Percentiles rank a stretch among this genome's conserved stretches.
These are phyloP conservation scores for Tetracentron sinense DNA, from an alignment of 164 flowering plant genomes.

Conservation along the genomic window DNA sequence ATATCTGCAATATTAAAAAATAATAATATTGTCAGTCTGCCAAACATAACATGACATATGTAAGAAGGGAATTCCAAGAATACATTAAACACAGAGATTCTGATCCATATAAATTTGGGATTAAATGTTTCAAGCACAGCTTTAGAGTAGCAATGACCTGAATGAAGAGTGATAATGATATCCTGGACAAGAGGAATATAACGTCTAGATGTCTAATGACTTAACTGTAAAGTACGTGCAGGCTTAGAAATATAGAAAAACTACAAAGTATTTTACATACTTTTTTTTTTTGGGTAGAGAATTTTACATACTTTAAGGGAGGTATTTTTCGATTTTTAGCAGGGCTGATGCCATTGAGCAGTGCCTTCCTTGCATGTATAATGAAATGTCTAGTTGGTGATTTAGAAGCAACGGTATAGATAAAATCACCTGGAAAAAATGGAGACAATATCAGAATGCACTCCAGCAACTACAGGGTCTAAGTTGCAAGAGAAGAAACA, in stretches of 20 bases:
- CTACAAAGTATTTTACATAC: constrained; percentile 35
- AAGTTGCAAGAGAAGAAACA: no score
- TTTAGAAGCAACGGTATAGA: constrained; percentile 76
- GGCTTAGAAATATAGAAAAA: neutral
- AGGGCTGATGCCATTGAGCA: constrained; percentile 92
- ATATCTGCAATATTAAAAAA: constrained; percentile 54
- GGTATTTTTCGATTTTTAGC: constrained; percentile 87
- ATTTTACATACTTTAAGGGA: constrained; percentile 67
- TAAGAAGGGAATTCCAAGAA: neutral
- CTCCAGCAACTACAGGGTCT: no score
- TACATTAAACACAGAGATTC: neutral
- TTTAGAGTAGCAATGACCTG: no score
- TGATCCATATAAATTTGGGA: neutral
- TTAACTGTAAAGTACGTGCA: no score
- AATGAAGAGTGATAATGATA: no score
- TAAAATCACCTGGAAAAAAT: constrained; percentile 73
- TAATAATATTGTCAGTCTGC: constrained; percentile 5
- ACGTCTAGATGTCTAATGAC: no score
- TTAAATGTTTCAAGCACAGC: no score
- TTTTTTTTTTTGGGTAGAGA: constrained; percentile 31
- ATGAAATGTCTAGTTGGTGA: constrained; percentile 95
- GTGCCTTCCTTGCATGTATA: constrained; percentile 90
- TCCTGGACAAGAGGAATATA: no score
- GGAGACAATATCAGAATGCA: neutral
- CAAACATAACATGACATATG: neutral